Conservation (phyloP, 495 filamentous ascomycete genomes). For the Neurospora cerealis region DNA sequence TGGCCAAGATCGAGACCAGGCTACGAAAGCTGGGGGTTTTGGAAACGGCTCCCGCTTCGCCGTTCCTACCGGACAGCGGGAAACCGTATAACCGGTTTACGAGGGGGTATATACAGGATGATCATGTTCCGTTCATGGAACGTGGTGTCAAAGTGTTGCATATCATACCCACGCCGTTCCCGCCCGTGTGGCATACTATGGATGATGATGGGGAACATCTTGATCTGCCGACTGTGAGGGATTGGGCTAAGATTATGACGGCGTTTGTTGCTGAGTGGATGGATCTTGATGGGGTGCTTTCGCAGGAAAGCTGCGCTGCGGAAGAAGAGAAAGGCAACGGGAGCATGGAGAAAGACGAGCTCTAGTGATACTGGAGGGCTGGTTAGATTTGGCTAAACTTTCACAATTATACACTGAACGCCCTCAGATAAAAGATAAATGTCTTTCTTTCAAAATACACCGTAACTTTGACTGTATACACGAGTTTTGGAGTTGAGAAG, state of each 20-base stretch:
- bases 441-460: background rate
- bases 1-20: conserved; percentile 60
- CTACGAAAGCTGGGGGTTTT: conserved; percentile 43
- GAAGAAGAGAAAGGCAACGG: background rate
- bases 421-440: background rate
- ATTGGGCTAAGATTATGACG: conserved; percentile 75
- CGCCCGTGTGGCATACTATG: conserved; percentile 75
- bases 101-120: conserved; percentile 55
- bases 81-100: conserved; percentile 42
- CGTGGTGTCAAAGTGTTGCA: conserved; percentile 83
- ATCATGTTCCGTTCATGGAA: conserved; percentile 81
- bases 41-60: conserved; percentile 20
- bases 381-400: background rate
- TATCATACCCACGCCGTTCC: conserved; percentile 76
- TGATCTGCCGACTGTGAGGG: conserved; percentile 71
- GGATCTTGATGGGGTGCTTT: conserved; percentile 68
- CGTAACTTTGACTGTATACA: background rate
- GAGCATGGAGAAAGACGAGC: conserved; percentile 13
- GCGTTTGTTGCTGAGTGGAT: conserved; percentile 91
- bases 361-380: conserved; percentile 3
- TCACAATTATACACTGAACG: background rate
- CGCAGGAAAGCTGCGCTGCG: conserved; percentile 4
- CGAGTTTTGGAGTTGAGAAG: conserved; percentile 6
- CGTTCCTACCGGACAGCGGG: conserved; percentile 40
- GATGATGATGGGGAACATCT: conserved; percentile 80